Conservation (phyloP, 805 yeast species). For the Sugiyamaella mastotermitis region DNA sequence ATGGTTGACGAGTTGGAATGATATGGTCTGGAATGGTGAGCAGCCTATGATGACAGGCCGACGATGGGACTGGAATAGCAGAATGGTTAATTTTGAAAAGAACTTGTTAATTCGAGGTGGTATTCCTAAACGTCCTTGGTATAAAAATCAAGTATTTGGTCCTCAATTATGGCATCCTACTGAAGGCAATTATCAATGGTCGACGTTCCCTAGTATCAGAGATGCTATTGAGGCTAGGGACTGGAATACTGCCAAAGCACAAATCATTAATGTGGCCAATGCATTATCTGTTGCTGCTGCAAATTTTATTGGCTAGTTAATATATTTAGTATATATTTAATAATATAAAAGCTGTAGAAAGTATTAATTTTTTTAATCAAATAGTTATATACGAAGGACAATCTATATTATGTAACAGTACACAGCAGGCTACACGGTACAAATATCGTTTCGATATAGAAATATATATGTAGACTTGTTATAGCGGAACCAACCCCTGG, state of each 20-base stretch:
- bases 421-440: no score
- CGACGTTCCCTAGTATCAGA: constrained; percentile 70
- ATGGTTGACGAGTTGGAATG: constrained; percentile 62
- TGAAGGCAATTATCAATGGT: constrained; percentile 41
- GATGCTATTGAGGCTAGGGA: constrained; percentile 50
- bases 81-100: constrained; percentile 50
- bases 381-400: no score
- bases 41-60: constrained; percentile 65
- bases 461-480: no score
- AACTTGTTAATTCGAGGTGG: constrained; percentile 41
- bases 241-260: background rate
- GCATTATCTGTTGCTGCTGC: background rate
- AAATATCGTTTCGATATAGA: no score
- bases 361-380: no score
- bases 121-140: constrained; percentile 55
- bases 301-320: no score
- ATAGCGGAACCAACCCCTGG: no score
- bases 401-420: no score
- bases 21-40: constrained; percentile 48
- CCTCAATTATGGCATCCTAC: constrained; percentile 56
- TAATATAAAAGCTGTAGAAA: no score
- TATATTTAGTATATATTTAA: no score
- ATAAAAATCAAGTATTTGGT: constrained; percentile 62
- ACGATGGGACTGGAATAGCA: constrained; percentile 79
- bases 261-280: background rate